Evolutionary conservation across 352 stramenopile genomes (phyloP), one percentile per base, ranked within the genome.

Genomic region (Globisporangium heterothallicum): DNA sequence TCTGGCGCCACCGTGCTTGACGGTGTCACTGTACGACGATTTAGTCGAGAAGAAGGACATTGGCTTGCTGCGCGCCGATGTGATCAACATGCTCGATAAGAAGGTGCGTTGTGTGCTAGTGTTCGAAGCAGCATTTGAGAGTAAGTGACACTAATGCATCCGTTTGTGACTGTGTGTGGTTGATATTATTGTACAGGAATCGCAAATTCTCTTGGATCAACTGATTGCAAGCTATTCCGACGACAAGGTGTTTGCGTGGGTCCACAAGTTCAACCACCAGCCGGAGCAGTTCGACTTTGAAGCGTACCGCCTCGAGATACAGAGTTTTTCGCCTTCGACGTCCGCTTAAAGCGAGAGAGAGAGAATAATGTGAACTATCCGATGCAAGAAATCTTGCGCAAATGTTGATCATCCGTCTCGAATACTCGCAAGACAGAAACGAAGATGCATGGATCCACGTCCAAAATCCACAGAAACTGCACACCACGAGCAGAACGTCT

Each of bases 31-130:
- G 6, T 94, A 84, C 49, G 75, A 87, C 50, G 66, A 95, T 40
- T 55, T 95, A 46, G 36, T 88, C 13, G 62, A 63, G 40, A 70
- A 69, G n/a, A 94, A 95, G 47, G 61, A 88, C n/a, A 48, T 93
- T 7, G 68, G 72, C 0, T 43, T 95, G 0, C 47, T 94, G 14
- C 83, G 85, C 41, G 85, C 70, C 12, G 85, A 95, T 45, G 80
- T 95, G 42, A 78, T 88, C 56, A 90, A 91, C 44, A 86, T 93
- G 72, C 66, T 95, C 24, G 82, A 89, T 59, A 94, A 94, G 62
- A 64, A 68, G 49, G 72, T 83, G 40, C 35, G 69, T 34, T 19
- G 1, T 24, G 22, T 36, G 30, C 10, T 42, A n/a, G n/a, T n/a
- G n/a, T n/a, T n/a, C n/a, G n/a, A n/a, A n/a, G n/a, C n/a, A n/a